Evolutionary conservation across 2,329 filamentous ascomycete genomes (phyloP).

Genomic region (Claviceps humidiphila): DNA sequence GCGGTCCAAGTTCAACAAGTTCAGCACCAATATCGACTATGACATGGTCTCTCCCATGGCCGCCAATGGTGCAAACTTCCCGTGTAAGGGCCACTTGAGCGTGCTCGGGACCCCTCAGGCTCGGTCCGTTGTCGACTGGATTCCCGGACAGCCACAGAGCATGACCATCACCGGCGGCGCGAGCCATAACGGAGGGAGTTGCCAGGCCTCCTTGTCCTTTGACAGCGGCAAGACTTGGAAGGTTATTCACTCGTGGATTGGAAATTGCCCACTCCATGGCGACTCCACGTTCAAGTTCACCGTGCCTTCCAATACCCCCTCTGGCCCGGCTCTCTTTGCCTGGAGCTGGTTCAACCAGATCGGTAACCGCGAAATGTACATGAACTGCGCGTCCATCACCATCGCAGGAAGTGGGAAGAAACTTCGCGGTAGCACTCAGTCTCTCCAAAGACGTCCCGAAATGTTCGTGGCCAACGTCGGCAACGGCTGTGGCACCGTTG

Average conservation of each 20-base stretch:
- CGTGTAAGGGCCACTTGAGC: conserved; percentile 56
- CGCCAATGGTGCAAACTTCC: conserved; percentile 50
- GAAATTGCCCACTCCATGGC: conserved; percentile 35
- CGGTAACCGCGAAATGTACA: conserved; percentile 76
- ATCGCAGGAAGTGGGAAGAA: conserved; percentile 29
- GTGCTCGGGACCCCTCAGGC: conserved; percentile 36
- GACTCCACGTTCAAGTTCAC: conserved; percentile 48
- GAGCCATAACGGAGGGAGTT: conserved; percentile 57
- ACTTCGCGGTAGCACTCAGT: conserved; percentile 17
- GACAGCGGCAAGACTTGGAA: conserved; percentile 58
- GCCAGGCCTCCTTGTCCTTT: conserved; percentile 63
- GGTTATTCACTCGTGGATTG: conserved; percentile 48
- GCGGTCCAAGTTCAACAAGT: conserved; percentile 38
- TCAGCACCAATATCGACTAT: conserved; percentile 47
- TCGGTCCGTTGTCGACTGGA: conserved; percentile 44
- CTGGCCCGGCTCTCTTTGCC: conserved; percentile 49
- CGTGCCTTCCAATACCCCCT: conserved; percentile 49
- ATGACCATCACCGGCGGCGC: conserved; percentile 52
- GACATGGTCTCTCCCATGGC: conserved; percentile 56
- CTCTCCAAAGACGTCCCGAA: conserved; percentile 45
- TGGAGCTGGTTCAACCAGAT: conserved; percentile 71
- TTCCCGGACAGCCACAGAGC: conserved; percentile 47
- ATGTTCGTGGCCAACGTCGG: conserved; percentile 61
- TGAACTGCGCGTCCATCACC: conserved; percentile 65
- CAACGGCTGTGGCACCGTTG: conserved; percentile 44